Percentiles rank a stretch among this genome's conserved stretches.
Conservation (phyloP, 495 filamentous ascomycete genomes). For the Acidomyces sp. region DNA sequence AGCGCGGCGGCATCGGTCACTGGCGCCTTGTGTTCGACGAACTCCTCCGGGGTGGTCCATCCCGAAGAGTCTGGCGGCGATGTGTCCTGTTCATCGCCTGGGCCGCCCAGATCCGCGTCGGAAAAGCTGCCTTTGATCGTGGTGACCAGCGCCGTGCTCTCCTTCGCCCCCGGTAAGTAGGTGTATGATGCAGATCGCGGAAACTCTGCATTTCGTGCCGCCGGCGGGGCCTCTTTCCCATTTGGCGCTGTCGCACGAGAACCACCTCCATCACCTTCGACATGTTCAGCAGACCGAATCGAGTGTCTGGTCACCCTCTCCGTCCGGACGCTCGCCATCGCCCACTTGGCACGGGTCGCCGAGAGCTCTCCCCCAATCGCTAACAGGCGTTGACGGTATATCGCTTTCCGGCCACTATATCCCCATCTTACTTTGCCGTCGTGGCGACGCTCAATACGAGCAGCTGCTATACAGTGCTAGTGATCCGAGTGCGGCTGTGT, state of each 20-base stretch:
- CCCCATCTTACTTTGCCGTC: no score
- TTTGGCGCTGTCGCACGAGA: not conserved
- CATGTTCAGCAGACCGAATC: not conserved
- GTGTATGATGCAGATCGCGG: slow-evolving; percentile 22
- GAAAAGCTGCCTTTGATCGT: slow-evolving; percentile 18
- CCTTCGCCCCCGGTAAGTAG: slow-evolving; percentile 12
- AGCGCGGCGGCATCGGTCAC: slow-evolving; percentile 1
- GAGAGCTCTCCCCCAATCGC: not conserved
- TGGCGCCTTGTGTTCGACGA: slow-evolving; percentile 4
- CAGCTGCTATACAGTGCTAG: no score
- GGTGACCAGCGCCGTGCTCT: not conserved
- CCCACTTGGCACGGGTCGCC: not conserved
- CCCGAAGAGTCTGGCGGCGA: slow-evolving; percentile 18
- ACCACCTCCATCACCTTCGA: not conserved
- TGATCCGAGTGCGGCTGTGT: no score
- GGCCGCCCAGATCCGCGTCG: slow-evolving; percentile 11
- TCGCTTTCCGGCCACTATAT: no score
- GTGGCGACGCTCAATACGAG: no score
- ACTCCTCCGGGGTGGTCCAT: slow-evolving; percentile 17
- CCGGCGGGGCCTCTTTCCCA: not conserved
- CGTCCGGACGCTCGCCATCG: slow-evolving; percentile 1
- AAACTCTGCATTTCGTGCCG: slow-evolving; percentile 11
- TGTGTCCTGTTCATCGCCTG: slow-evolving; percentile 5
- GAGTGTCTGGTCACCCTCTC: slow-evolving; percentile 6
- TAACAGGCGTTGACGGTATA: no score